Evolutionary conservation across 1,284 basidiomycete species (phyloP), one percentile per base, ranked within the genome.

Genomic region (Tilletia horrida): DNA sequence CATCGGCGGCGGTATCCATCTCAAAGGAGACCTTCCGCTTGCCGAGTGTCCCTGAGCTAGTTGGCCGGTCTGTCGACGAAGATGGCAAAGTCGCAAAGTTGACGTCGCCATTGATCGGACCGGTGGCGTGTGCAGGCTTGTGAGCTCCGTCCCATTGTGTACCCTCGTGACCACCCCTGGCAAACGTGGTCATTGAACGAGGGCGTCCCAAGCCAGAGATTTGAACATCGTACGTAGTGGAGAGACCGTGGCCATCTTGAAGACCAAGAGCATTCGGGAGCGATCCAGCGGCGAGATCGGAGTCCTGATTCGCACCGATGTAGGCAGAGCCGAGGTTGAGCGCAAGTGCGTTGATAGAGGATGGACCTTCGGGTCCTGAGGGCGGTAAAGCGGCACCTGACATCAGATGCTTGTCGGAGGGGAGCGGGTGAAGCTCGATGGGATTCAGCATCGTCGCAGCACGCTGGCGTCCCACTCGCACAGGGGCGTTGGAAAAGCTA

Each of bases 371-470:
- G 25, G 13, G 27, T 16, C 55, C 55, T 40, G 35, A 40, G 35
- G 35, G 11, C 35, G 35, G 35, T 4, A 11, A 6, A 4, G 11
- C 35, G 35, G 35, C 6, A 40, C 35, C 35, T 40, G 35, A 4
- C 55, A 35, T 59, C 29, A 40, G n/a, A 13, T 16, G 35, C 29
- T 25, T 29, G 29, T 59, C 55, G 18, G 55, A 59, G 13, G 55
- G 55, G 4, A 59, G n/a, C 16, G 55, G 55, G 9, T 59, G 55
- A 3, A 59, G 3, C 55, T 59, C 55, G 55, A 59, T 59, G 2
- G 55, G 55, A 21, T 59, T 59, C 29, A 59, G 55, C 55, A 59
- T 59, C 31, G 55, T 59, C 55, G 55, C 55, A 31, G 55, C 55
- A 14, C 55, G 55, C 25, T 3, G 50, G 4, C 50, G 50, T 23